phyloP scores from a whole-genome alignment of 495 filamentous ascomycete genomes.

The Tuber brumale region DNA sequence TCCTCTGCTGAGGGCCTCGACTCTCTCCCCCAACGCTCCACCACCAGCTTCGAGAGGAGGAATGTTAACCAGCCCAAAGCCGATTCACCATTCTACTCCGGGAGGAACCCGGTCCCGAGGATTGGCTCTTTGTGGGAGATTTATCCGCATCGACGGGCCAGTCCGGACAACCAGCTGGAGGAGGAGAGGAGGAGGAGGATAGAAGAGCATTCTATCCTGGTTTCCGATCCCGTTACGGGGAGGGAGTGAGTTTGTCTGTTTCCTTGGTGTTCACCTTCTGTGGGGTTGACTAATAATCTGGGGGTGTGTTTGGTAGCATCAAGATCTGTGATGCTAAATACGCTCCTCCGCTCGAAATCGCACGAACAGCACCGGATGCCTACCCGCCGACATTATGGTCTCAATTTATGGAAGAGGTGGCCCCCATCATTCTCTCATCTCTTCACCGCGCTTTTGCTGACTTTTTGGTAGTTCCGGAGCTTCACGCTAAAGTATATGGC shows the following conservation, averaged over 20 bases:
- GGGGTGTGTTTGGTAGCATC: slow-evolving; percentile 17
- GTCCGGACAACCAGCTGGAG: slow-evolving; percentile 6
- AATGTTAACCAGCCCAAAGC: slow-evolving; percentile 4
- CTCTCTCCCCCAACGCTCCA: neutral
- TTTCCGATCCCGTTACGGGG: slow-evolving; percentile 35
- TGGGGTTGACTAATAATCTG: neutral
- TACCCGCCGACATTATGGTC: slow-evolving; percentile 28
- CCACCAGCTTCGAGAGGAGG: slow-evolving; percentile 4
- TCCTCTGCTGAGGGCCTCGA: neutral
- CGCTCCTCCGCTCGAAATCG: slow-evolving; percentile 20
- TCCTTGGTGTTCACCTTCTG: neutral
- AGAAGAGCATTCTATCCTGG: slow-evolving; percentile 17
- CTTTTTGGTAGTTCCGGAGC: slow-evolving; percentile 20
- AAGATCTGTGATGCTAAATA: slow-evolving; percentile 40
- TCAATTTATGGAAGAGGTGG: slow-evolving; percentile 34
- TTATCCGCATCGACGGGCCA: slow-evolving; percentile 18
- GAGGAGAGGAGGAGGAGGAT: slow-evolving; percentile 14
- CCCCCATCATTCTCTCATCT: neutral
- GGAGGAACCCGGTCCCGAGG: slow-evolving; percentile 31
- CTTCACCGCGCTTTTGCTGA: slow-evolving; percentile 7
- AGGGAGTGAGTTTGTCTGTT: slow-evolving; percentile 16
- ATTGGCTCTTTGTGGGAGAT: slow-evolving; percentile 38
- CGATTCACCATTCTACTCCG: slow-evolving; percentile 32
- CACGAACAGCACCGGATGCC: slow-evolving; percentile 10
- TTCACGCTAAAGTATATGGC: slow-evolving; percentile 35